Evolutionary conservation across 768 basidiomycete genomes (phyloP).

Genomic region (Collybiopsis confluens): DNA sequence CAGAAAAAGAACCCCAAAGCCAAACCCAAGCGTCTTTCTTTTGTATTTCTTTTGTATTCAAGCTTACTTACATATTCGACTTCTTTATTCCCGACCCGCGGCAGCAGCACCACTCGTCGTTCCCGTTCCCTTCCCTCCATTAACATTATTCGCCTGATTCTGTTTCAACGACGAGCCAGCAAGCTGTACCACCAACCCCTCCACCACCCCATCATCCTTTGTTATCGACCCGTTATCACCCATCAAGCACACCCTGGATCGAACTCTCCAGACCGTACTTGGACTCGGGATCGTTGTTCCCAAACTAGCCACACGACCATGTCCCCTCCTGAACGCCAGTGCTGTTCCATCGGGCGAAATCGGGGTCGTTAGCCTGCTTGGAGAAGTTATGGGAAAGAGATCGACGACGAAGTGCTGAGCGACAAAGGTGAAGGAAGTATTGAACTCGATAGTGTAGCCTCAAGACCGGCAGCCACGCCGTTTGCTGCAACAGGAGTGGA

Average conservation of each 20-base stretch:
- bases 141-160: no score
- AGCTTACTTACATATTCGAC: no score
- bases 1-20: no score
- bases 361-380: slow-evolving; percentile 33
- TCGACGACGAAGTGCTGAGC: slow-evolving; percentile 10
- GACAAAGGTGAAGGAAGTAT: slow-evolving; percentile 22
- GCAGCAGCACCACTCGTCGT: no score
- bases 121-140: no score
- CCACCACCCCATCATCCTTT: slow-evolving; percentile 35
- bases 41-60: no score
- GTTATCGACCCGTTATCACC: slow-evolving; percentile 39
- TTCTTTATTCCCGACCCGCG: no score
- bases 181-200: slow-evolving; percentile 25
- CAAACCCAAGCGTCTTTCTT: no score
- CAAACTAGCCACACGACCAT: slow-evolving; percentile 79
- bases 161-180: slow-evolving; percentile 25
- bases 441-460: slow-evolving; percentile 30
- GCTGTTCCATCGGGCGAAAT: slow-evolving; percentile 35
- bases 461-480: slow-evolving; percentile 42
- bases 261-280: no score
- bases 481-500: no score
- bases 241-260: slow-evolving; percentile 90
- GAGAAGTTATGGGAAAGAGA: no score
- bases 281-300: slow-evolving; percentile 99
- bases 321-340: no score